Evolutionary conservation across 345 rosid species (phyloP), one percentile per base, ranked within the genome.

Genomic region (Aegle marmelos): DNA sequence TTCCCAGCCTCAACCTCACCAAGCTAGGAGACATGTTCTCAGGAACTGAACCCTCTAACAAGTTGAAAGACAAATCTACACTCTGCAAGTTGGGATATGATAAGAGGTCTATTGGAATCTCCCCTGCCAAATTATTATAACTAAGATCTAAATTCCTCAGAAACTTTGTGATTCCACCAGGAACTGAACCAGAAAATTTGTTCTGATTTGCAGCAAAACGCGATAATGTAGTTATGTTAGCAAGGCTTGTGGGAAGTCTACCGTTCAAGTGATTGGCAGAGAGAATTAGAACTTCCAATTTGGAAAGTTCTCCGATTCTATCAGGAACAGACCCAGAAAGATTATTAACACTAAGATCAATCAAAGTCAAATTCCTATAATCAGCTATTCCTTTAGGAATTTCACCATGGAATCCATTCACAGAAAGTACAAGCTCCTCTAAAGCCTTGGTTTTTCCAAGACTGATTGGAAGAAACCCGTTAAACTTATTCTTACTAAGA

Each of bases 1-100:
- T 80, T 78, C 97, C 96, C 72, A 94, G 80, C 82, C 97, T 88
- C 86, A 95, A 54, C 83, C 95, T 87, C 10, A 93, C 50, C 86
- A 91, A 56, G 78, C 79, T 30, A n/a, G 72, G 1, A 10, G 97
- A 86, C 13, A 88, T 56, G 59, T 56, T 64, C 45, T 9, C 78
- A 66, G 98, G 97, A 64, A 91, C 60, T 75, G 76, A 25, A 48
- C 93, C 95, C 21, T 37, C 50, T 39, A 93, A 27, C 34, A 0
- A 30, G 80, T 91, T 95, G 76, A 17, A 81, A 45, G 97, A 89
- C 85, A 95, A 77, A 86, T 93, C 91, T 57, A 91, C 88, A 27
- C 41, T 50, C 75, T 60, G 56, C 70, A 95, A 86, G 2, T 69
- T 78, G 25, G 37, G 16, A 27, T 9, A 78, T 0, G 86, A 81